These are phyloP conservation scores for Lasiosphaeria hispida DNA, from an alignment of 495 filamentous ascomycete genomes.

Conservation along the genomic window DNA sequence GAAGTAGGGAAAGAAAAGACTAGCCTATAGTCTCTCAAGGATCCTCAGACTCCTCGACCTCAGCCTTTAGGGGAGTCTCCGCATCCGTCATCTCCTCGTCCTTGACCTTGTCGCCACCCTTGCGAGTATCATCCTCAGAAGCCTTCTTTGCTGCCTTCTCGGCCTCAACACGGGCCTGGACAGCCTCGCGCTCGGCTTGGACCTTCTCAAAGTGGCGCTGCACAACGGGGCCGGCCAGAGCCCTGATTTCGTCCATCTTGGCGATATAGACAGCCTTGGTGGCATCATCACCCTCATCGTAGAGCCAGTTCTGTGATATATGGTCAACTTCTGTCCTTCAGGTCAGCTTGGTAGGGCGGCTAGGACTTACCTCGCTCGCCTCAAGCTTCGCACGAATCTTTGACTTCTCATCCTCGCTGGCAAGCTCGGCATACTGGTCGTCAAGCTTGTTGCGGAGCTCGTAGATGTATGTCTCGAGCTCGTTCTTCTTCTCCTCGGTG, in stretches of 20 bases:
- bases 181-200: constrained; percentile 80
- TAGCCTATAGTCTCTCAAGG: constrained; percentile 13
- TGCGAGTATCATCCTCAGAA: constrained; percentile 61
- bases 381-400: constrained; percentile 79
- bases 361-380: constrained; percentile 70
- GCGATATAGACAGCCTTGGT: constrained; percentile 89
- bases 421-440: constrained; percentile 82
- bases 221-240: constrained; percentile 84
- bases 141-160: constrained; percentile 76
- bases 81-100: constrained; percentile 60
- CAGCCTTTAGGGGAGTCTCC: constrained; percentile 45
- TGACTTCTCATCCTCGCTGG: constrained; percentile 87
- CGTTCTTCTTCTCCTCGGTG: constrained; percentile 99
- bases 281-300: constrained; percentile 94
- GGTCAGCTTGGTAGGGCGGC: not conserved
- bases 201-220: constrained; percentile 94
- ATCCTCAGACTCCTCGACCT: constrained; percentile 37
- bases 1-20: constrained; percentile 13
- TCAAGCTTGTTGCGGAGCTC: constrained; percentile 92
- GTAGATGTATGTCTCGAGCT: constrained; percentile 96
- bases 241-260: constrained; percentile 94
- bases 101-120: constrained; percentile 43
- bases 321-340: constrained; percentile 5
- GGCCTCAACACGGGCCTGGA: constrained; percentile 75
- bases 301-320: constrained; percentile 82